Evolutionary conservation across 108 stramenopile genomes (phyloP), one percentile per base, ranked within the genome.

Genomic region (Bacterosira constricta): DNA sequence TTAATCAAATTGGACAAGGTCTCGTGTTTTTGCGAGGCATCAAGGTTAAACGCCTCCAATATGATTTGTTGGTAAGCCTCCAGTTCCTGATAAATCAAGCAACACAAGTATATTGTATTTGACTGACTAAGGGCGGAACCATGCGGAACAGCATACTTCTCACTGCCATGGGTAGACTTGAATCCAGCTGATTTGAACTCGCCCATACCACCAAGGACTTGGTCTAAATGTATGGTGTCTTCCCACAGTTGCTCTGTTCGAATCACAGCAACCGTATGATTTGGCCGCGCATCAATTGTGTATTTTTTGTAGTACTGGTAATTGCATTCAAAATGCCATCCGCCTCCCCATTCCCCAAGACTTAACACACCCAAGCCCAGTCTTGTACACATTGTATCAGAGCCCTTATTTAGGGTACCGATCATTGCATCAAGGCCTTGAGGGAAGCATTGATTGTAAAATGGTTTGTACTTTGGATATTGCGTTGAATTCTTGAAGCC

Each of bases 181-280:
- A 30, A 56, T 56, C 26, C 55, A 1, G 17, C 30, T 18, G 32
- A 13, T 32, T 32, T 30, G 18, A 45, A 45, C 15, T 45, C 6
- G 3, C 44, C 44, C 6, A 7, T 45, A 3, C 44, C 30, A 11
- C 30, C n/a, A 34, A 34, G 32, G 29, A 34, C 3, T 31, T 34
- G 55, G n/a, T 56, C 55, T n/a, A 56, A 32, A 17, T 32, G 26
- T 10, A 34, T 34, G 32, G 30, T 10, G n/a, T 56, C 55, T 17
- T 56, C 55, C 29, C 29, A 56, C 55, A 56, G 26, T 1, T 56
- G 55, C n/a, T 56, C 55, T 29, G 32, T 56, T 56, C 55, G 55
- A 32, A 56, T 34, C 30, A 56, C 55, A n/a, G 55, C 55, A 5
- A 56, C 55, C n/a, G 26, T 29, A 32, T 56, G 55, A 8, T 45